These are phyloP conservation scores for Pythium rhizo-oryzae DNA, from an alignment of 352 stramenopile species.

Conservation along the genomic window DNA sequence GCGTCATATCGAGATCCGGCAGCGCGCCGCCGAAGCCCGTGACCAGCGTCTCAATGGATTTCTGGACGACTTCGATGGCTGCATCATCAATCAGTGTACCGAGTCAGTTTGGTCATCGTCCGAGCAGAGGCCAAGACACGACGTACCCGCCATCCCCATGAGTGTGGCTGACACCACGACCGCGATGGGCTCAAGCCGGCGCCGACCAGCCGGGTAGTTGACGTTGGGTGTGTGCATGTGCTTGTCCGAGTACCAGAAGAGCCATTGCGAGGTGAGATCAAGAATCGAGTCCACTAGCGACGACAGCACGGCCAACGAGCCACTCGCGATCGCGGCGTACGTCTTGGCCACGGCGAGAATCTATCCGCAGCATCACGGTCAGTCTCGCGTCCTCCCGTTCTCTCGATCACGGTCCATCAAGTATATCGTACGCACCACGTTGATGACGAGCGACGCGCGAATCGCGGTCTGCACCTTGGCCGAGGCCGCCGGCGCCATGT, in stretches of 20 bases:
- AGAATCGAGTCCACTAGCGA: constrained; percentile 94
- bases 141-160: constrained; percentile 93
- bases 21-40: constrained; percentile 62
- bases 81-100: neutral
- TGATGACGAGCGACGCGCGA: constrained; percentile 65
- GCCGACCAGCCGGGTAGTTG: constrained; percentile 93
- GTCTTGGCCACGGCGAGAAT: constrained; percentile 57
- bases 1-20: constrained; percentile 71
- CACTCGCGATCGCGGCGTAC: constrained; percentile 80
- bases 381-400: neutral
- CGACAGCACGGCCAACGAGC: constrained; percentile 93
- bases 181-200: constrained; percentile 93
- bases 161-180: constrained; percentile 96
- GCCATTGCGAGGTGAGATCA: constrained; percentile 92
- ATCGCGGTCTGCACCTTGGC: constrained; percentile 73
- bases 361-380: neutral
- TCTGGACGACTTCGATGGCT: constrained; percentile 95
- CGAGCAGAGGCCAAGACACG: neutral
- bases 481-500: constrained; percentile 40
- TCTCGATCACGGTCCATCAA: neutral
- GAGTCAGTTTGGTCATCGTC: too few species aligned
- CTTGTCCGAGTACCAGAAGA: constrained; percentile 96
- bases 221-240: constrained; percentile 86
- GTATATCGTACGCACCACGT: constrained; percentile 52
- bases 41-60: constrained; percentile 85